These are phyloP conservation scores for Begonia peltatifolia DNA, from an alignment of 306 rosid genomes.

Conservation along the genomic window DNA sequence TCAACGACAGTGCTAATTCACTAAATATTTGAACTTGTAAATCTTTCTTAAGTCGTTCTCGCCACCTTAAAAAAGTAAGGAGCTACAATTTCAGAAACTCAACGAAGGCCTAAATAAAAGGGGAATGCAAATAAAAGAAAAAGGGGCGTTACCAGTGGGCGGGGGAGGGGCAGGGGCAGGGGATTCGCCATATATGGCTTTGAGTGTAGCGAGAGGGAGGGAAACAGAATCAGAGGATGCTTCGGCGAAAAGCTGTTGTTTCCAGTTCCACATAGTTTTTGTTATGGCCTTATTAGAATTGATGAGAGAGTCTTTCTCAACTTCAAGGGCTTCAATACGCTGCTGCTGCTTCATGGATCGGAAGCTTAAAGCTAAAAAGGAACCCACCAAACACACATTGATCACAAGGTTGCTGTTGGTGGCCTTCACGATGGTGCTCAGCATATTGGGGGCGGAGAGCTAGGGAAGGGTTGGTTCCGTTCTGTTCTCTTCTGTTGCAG, in stretches of 20 bases:
- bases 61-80: too few relatives aligned
- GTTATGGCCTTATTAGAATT: conserved; percentile 53
- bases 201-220: conserved; percentile 49
- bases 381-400: conserved; percentile 33
- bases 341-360: conserved; percentile 55
- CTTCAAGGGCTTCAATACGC: conserved; percentile 44
- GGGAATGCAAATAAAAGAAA: too few relatives aligned
- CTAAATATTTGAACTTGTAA: too few relatives aligned
- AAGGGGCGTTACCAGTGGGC: conserved; percentile 24
- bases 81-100: too few relatives aligned
- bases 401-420: conserved; percentile 40
- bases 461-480: background rate
- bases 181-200: conserved; percentile 60
- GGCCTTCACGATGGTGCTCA: conserved; percentile 23
- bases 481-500: background rate
- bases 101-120: too few relatives aligned
- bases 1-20: too few relatives aligned
- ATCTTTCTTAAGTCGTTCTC: too few relatives aligned
- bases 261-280: conserved; percentile 70
- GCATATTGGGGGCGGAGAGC: conserved; percentile 23
- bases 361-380: conserved; percentile 29
- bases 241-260: conserved; percentile 62
- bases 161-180: conserved; percentile 24
- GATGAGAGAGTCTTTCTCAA: conserved; percentile 49
- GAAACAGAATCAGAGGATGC: conserved; percentile 30